Percentiles rank a stretch among this genome's conserved stretches.
These are phyloP conservation scores for Skeletonema tropicum DNA, from an alignment of 108 stramenopile genomes.

Conservation along the genomic window DNA sequence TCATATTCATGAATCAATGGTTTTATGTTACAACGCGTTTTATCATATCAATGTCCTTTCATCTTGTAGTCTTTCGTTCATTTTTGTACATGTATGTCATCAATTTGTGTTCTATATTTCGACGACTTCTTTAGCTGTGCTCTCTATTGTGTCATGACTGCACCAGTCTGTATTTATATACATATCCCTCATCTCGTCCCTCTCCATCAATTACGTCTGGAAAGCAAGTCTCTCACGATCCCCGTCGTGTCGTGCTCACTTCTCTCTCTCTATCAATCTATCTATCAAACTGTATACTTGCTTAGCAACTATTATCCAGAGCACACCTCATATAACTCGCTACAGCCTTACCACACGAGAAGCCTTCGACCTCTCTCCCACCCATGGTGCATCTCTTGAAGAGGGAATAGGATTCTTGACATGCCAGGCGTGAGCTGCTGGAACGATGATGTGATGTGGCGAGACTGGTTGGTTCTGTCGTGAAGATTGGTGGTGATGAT, in stretches of 20 bases:
- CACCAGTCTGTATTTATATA: not conserved
- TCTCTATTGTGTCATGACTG: constrained; percentile 3
- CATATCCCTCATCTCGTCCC: not conserved
- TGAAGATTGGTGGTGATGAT: not conserved
- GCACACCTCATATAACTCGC: constrained; percentile 32
- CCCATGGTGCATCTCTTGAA: constrained; percentile 15
- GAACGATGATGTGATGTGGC: constrained; percentile 7
- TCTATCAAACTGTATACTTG: too few relatives aligned
- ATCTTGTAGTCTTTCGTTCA: not conserved
- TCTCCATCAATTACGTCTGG: not conserved
- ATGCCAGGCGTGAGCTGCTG: not conserved
- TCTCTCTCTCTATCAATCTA: not conserved
- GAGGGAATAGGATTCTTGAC: constrained; percentile 23
- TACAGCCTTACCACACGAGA: constrained; percentile 23
- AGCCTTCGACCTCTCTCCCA: constrained; percentile 13
- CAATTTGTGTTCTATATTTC: not conserved
- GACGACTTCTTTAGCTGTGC: not conserved
- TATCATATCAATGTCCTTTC: not conserved
- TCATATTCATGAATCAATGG: not conserved
- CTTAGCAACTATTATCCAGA: constrained; percentile 1
- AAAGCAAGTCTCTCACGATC: not conserved
- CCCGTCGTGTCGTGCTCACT: not conserved
- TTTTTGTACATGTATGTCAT: not conserved
- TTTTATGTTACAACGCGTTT: not conserved
- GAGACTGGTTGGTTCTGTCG: not conserved